Conservation (phyloP, 371 early-diverging fungal genomes). For the Parasitella parasitica region DNA sequence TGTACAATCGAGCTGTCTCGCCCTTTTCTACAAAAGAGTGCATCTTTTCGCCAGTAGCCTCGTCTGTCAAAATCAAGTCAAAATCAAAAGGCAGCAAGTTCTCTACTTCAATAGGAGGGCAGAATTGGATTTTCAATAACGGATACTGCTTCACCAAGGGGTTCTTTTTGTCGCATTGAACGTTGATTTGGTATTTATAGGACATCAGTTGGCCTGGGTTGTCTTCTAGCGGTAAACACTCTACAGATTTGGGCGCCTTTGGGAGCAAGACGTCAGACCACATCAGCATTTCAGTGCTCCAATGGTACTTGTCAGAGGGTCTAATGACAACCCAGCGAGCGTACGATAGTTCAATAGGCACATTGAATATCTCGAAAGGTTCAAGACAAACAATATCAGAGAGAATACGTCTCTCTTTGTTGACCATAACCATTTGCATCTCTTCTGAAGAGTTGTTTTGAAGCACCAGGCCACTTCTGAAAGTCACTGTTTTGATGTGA, state of each 20-base stretch:
- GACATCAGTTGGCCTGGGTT: conserved; percentile 7
- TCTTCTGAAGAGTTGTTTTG: conserved; percentile 59
- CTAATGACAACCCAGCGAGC: conserved; percentile 61
- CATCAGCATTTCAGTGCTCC: conserved; percentile 63
- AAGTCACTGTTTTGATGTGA: conserved; percentile 77
- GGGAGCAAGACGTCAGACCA: conserved; percentile 68
- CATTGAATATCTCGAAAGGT: conserved; percentile 57
- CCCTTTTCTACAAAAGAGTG: conserved; percentile 50
- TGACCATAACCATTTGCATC: conserved; percentile 62
- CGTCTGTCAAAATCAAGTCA: conserved; percentile 41
- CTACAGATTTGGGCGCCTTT: conserved; percentile 25
- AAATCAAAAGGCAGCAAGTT: conserved; percentile 82
- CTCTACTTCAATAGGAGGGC: conserved; percentile 80
- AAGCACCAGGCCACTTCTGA: conserved; percentile 70
- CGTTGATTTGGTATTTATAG: conserved; percentile 31
- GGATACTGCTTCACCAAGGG: conserved; percentile 58
- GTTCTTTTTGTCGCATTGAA: conserved; percentile 34
- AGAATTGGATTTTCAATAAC: conserved; percentile 63
- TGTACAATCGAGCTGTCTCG: conserved; percentile 58
- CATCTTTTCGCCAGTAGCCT: conserved; percentile 44
- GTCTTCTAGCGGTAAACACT: conserved; percentile 29
- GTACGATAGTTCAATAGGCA: conserved; percentile 71
- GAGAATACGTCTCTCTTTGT: conserved; percentile 30
- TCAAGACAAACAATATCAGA: conserved; percentile 26
- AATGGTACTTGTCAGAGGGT: conserved; percentile 68